Evolutionary conservation across 179 eudicot species (phyloP), one percentile per base, ranked within the genome.

Genomic region (Spergularia azorica): DNA sequence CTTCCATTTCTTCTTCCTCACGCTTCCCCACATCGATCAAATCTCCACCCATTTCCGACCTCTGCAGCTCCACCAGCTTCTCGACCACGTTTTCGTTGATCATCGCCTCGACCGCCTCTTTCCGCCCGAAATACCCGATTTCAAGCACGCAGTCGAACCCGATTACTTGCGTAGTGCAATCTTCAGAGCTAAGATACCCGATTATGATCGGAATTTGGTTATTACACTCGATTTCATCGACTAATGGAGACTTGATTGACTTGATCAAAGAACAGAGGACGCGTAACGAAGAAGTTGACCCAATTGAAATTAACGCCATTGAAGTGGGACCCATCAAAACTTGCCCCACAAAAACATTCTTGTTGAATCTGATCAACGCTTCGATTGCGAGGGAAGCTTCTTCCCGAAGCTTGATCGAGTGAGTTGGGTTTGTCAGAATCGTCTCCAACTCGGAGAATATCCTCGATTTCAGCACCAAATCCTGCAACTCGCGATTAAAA

Each of bases 21-120:
- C 74, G 71, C 41, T 73, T 82, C 17, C 82, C 87, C 46, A 85
- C 80, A 21, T 85, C 93, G 26, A 89, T 86, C 80, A 86, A 75
- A 54, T 84, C 92, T 4, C 88, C 91, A 0, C 88, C 93, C 50
- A 80, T 18, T n/a, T 89, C 90, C 38, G 85, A 84, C 67, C 91
- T 86, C 84, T 94, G 98, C 82, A 92, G 69, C 46, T 93, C 93
- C 77, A 90, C 85, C 67, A 93, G 71, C 51, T 63, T 91, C 85
- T 82, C 74, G 0, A 95, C 74, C 77, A 93, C 61, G 6, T 81
- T 89, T 18, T 68, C 95, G 4, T 76, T 70, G 12, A 95, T 36
- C 98, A 93, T 90, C n/a, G 92, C 91, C 17, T 95, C 95, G 0
- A 93, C 74, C 2, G 97, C 97, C 64, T 95, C 96, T 73, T 93